Percentiles rank a stretch among this genome's conserved stretches.
phyloP scores from a whole-genome alignment of 2,329 filamentous ascomycete species.

The Pyricularia sp. region DNA sequence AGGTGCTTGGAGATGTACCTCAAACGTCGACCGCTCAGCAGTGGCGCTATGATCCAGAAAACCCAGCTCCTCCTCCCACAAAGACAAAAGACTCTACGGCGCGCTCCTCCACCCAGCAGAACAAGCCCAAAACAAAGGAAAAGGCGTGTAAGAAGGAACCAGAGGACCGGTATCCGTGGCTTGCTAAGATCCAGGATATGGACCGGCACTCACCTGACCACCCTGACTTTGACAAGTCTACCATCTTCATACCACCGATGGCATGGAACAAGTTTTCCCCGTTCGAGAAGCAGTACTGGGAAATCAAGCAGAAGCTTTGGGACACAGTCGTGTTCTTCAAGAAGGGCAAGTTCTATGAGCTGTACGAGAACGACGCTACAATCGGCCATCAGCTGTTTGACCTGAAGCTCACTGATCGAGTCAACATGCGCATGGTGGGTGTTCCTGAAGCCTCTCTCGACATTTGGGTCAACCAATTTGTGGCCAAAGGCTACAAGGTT shows the following conservation, averaged over 20 bases:
- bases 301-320: slow-evolving; percentile 97
- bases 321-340: slow-evolving; percentile 99
- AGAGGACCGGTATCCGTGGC: slow-evolving; percentile 81
- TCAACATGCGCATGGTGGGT: slow-evolving; percentile 99
- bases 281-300: slow-evolving; percentile 98
- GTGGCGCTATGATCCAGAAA: slow-evolving; percentile 60
- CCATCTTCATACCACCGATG: slow-evolving; percentile 76
- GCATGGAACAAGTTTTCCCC: slow-evolving; percentile 80
- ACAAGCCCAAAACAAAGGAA: slow-evolving; percentile 56
- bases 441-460: slow-evolving; percentile 94
- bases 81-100: slow-evolving; percentile 10
- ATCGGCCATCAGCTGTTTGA: slow-evolving; percentile 96
- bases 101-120: slow-evolving; percentile 29
- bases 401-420: slow-evolving; percentile 91
- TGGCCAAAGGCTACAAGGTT: slow-evolving; percentile 96
- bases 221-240: slow-evolving; percentile 84
- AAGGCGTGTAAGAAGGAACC: slow-evolving; percentile 52
- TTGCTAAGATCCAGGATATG: slow-evolving; percentile 76
- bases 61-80: slow-evolving; percentile 23
- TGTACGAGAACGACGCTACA: slow-evolving; percentile 96
- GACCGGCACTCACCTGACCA: slow-evolving; percentile 70
- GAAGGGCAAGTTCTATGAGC: slow-evolving; percentile 98
- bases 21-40: slow-evolving; percentile 67
- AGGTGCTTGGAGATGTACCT: slow-evolving; percentile 45
- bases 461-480: slow-evolving; percentile 96